phyloP scores from a whole-genome alignment of 768 basidiomycete species.

The Rhodocollybia butyracea region DNA sequence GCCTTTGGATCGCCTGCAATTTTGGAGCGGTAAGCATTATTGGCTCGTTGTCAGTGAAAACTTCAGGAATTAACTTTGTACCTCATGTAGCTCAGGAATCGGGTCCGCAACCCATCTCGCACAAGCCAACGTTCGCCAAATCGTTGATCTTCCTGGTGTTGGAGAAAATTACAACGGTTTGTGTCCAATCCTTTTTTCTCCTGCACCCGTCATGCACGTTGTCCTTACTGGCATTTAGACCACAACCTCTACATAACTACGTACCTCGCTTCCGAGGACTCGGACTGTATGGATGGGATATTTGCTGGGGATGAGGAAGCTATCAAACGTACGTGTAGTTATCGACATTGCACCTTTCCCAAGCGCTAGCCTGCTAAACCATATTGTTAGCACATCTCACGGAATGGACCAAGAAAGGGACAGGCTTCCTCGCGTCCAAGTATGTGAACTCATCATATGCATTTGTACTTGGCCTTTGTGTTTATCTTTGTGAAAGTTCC shows the following conservation, averaged over 20 bases:
- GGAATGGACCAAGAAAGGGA: neutral
- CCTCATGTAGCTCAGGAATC: conserved; percentile 39
- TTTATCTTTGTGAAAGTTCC: conserved; percentile 17
- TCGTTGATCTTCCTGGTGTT: conserved; percentile 50
- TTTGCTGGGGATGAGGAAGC: conserved; percentile 24
- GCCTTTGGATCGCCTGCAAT: conserved; percentile 31
- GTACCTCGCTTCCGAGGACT: conserved; percentile 25
- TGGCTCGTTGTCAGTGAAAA: neutral
- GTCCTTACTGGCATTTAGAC: neutral
- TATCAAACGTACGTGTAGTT: conserved; percentile 19
- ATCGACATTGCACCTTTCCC: neutral
- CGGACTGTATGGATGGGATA: conserved; percentile 30
- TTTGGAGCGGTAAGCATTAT: conserved; percentile 26
- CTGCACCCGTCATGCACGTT: neutral
- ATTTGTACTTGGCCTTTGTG: no score
- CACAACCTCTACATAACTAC: conserved; percentile 21
- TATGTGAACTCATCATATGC: neutral
- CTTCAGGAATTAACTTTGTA: neutral
- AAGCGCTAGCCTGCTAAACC: no score
- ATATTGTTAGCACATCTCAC: conserved; percentile 5
- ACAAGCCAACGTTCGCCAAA: conserved; percentile 30
- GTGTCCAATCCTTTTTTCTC: neutral
- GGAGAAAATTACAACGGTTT: conserved; percentile 42
- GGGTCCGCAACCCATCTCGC: conserved; percentile 37
- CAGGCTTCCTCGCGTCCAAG: conserved; percentile 6